These are phyloP conservation scores for Echium plantagineum DNA, from an alignment of 257 asterid species.

Conservation along the genomic window DNA sequence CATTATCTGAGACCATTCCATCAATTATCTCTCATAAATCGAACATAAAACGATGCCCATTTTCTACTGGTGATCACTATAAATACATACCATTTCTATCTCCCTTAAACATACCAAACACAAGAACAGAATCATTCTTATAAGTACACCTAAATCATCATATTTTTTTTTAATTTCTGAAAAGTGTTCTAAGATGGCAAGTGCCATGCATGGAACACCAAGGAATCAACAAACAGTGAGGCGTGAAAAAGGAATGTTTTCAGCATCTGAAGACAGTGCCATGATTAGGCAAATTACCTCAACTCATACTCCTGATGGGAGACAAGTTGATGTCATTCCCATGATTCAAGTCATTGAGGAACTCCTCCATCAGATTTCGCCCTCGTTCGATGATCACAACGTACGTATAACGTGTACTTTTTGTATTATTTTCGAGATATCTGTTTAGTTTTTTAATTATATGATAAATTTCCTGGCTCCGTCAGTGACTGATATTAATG, in stretches of 20 bases:
- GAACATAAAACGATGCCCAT: no score
- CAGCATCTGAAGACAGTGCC: constrained; percentile 2
- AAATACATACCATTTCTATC: constrained; percentile 24
- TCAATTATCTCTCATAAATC: no score
- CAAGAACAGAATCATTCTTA: background rate
- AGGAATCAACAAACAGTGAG: constrained; percentile 17
- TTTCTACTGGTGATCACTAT: constrained; percentile 22
- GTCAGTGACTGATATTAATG: background rate
- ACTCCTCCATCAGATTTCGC: background rate
- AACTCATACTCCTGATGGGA: constrained; percentile 8
- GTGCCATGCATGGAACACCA: constrained; percentile 6
- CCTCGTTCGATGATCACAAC: background rate
- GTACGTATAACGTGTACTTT: background rate
- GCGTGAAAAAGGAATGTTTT: constrained; percentile 1
- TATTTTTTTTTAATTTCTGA: background rate
- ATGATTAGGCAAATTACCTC: constrained; percentile 3
- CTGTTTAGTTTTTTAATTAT: background rate
- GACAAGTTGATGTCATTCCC: constrained; percentile 1
- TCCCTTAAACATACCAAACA: constrained; percentile 6
- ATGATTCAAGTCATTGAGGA: constrained; percentile 8
- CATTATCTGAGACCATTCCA: no score
- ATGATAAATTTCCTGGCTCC: background rate
- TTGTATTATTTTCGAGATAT: background rate
- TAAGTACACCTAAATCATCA: background rate
- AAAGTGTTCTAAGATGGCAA: constrained; percentile 17